Conservation (phyloP, 805 yeast genomes). For the Saccharomycopsis oosterbeekiorum region DNA sequence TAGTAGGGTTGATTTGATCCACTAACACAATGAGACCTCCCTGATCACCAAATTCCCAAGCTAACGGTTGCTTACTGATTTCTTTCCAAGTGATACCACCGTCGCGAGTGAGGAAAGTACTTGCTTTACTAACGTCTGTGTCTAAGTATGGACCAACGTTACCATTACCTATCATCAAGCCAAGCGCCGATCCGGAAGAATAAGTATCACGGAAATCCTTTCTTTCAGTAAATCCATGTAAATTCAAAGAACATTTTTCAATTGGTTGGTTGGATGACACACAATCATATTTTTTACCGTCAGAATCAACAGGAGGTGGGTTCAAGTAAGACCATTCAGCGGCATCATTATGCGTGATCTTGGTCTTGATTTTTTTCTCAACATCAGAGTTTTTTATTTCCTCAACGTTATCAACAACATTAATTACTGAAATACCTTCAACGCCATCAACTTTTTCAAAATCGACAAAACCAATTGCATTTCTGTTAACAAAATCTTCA, state of each 20-base stretch:
- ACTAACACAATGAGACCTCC: constrained; percentile 80
- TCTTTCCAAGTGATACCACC: constrained; percentile 89
- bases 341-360: constrained; percentile 84
- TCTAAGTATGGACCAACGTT: constrained; percentile 64
- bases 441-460: constrained; percentile 74
- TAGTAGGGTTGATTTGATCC: constrained; percentile 46
- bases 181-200: constrained; percentile 83
- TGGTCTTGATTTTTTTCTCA: constrained; percentile 53
- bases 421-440: constrained; percentile 76
- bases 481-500: constrained; percentile 64
- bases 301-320: constrained; percentile 61
- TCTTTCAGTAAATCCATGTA: constrained; percentile 89
- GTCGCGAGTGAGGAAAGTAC: constrained; percentile 76
- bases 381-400: constrained; percentile 30
- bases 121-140: constrained; percentile 36
- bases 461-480: constrained; percentile 68
- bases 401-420: constrained; percentile 50
- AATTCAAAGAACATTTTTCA: constrained; percentile 64
- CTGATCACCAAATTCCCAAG: constrained; percentile 96
- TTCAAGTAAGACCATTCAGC: constrained; percentile 67
- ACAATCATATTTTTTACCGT: constrained; percentile 50
- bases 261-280: constrained; percentile 32
- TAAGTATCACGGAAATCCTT: constrained; percentile 73
- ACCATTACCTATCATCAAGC: constrained; percentile 86
- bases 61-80: constrained; percentile 57